Conservation (phyloP, 805 yeast species). For the Tetrapisispora pingtungensis region DNA sequence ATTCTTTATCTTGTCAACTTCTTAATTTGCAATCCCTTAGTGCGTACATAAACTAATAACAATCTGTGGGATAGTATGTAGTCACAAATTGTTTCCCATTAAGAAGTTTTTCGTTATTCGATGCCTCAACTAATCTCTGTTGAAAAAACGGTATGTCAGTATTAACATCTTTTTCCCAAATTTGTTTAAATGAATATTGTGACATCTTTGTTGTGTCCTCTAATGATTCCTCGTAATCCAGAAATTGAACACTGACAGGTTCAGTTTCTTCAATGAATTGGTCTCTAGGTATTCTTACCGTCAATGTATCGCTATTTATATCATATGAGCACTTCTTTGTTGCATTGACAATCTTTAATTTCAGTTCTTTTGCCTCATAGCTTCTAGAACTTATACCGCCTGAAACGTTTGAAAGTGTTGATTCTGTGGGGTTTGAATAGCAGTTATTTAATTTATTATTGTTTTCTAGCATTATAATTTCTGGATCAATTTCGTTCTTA, state of each 20-base stretch:
- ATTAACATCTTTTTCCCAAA: background rate
- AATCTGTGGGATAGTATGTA: background rate
- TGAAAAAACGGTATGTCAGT: background rate
- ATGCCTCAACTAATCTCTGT: background rate
- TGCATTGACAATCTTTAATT: slow-evolving; percentile 1
- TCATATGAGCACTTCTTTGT: background rate
- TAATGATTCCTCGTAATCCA: background rate
- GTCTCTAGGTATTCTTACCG: background rate
- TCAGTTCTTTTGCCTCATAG: background rate
- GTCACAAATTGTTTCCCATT: background rate
- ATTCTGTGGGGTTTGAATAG: too few relatives aligned
- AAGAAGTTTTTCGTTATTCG: background rate
- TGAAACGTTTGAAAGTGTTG: background rate
- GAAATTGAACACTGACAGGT: background rate
- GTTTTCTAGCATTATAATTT: too few relatives aligned
- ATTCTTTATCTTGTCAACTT: too few relatives aligned
- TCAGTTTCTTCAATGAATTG: background rate
- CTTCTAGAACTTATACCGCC: too few relatives aligned
- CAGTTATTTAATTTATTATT: too few relatives aligned
- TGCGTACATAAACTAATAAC: background rate
- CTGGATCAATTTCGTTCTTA: too few relatives aligned
- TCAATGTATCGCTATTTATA: background rate
- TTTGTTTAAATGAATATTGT: background rate
- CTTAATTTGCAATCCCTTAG: too few relatives aligned
- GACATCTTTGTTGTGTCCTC: background rate